Evolutionary conservation across 106 monocot genomes (phyloP), one percentile per base, ranked within the genome.

Genomic region (Dioscorea alata): DNA sequence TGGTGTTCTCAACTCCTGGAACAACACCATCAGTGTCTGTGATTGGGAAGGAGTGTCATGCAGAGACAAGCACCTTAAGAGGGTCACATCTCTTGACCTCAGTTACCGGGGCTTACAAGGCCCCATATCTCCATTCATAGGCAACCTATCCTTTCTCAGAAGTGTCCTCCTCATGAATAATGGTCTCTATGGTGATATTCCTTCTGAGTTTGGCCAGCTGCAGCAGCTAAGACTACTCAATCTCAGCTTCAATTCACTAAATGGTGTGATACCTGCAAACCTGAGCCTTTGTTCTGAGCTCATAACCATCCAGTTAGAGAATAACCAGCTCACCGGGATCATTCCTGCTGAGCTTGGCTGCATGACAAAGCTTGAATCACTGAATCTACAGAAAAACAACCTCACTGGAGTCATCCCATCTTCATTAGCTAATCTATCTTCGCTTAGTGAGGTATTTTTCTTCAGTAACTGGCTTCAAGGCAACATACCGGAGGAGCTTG

Each of bases 11-110:
- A 49, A 20, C 66, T 66, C 66, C 3, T 66, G 66, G 66, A 66
- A 66, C 18, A 0, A 66, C 25, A 66, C 49, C 18, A 28, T 50
- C 49, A 18, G 9, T 10, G 22, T 49, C 50, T 66, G 66, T 49
- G 13, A 49, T 19, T 66, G 66, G 66, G 49, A 66, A 8, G 66
- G 66, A 50, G 49, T 66, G 21, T 14, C n/a, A n/a, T 66, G 66
- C 66, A 50, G 48, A 19, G 6, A 6, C 49, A 48, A 33, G 9
- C 49, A 66, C 48, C 23, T 21, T 2, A n/a, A 66, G 50, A 66
- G 66, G 49, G 50, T 66, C n/a, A 33, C 50, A 8, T 20, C 21
- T 18, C 17, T 66, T 1, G 14, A 63, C 33, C 33, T 63, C 60
- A 16, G 12, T 21, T 8, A 18, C 12, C 19, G 14, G 4, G n/a